Evolutionary conservation across 805 yeast species (phyloP).

Genomic region (Myxozyma vanderwaltii): DNA sequence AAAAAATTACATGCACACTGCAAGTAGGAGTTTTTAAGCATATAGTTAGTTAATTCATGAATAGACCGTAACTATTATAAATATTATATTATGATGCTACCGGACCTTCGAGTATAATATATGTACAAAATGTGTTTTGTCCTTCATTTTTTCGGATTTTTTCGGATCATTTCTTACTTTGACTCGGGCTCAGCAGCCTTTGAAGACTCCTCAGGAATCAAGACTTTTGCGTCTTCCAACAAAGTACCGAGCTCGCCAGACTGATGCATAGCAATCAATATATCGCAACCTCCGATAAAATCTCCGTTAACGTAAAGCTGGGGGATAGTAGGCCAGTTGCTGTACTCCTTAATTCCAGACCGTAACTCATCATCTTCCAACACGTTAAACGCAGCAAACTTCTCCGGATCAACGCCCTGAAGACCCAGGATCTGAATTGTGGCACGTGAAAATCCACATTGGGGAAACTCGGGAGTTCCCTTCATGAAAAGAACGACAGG

Average conservation of each 20-base stretch:
- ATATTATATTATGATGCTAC: not conserved
- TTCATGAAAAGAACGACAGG: constrained; percentile 98
- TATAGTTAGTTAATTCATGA: not conserved
- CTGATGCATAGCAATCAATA: constrained; percentile 86
- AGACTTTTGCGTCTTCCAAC: constrained; percentile 51
- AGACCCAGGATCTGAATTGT: constrained; percentile 91
- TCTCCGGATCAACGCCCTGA: constrained; percentile 94
- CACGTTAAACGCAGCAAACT: constrained; percentile 96
- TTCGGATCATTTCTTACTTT: not conserved
- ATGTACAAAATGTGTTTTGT: constrained; percentile 1
- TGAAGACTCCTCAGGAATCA: constrained; percentile 9
- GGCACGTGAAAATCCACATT: constrained; percentile 96
- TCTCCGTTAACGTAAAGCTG: constrained; percentile 87
- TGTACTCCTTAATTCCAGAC: constrained; percentile 91
- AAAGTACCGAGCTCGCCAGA: constrained; percentile 86
- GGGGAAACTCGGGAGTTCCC: constrained; percentile 97
- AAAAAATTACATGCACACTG: not conserved
- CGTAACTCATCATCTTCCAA: constrained; percentile 92
- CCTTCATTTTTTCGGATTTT: too few relatives aligned
- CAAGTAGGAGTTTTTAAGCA: not conserved
- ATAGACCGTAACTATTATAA: not conserved
- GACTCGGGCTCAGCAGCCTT: constrained; percentile 2
- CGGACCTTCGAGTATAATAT: not conserved
- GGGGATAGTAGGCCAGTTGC: constrained; percentile 98
- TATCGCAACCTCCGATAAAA: constrained; percentile 97